These are phyloP conservation scores for Termitomyces sp. DNA, from an alignment of 768 basidiomycete species.

Conservation along the genomic window DNA sequence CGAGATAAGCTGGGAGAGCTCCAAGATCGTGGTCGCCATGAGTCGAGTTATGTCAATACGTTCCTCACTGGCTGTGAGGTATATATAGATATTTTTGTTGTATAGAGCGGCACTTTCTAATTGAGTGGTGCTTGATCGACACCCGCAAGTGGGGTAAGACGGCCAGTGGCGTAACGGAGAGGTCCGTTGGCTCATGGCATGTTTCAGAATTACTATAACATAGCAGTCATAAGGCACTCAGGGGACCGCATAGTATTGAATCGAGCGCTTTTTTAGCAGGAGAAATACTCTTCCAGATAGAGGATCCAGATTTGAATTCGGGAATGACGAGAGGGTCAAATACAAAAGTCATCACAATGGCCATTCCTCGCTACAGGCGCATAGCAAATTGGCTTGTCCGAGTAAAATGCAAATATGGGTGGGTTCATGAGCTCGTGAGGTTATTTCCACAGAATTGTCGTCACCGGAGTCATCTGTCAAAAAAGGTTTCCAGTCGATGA, in stretches of 20 bases:
- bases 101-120: not conserved
- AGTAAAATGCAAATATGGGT: not conserved
- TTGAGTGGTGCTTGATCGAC: not conserved
- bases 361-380: not conserved
- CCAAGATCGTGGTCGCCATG: constrained; percentile 7
- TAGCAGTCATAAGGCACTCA: not conserved
- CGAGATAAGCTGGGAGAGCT: constrained; percentile 16
- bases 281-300: not conserved
- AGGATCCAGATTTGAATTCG: not conserved
- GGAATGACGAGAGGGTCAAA: not conserved
- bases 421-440: not conserved
- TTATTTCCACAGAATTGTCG: not conserved
- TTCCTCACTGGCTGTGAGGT: too few species aligned
- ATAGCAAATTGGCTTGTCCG: not conserved
- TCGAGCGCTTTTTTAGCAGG: not conserved
- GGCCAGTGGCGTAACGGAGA: not conserved
- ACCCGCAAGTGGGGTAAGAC: not conserved
- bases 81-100: not conserved
- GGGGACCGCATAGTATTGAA: not conserved
- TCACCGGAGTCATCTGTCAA: not conserved
- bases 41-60: not conserved
- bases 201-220: not conserved
- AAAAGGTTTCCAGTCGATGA: not conserved
- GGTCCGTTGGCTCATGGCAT: not conserved
- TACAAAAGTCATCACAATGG: too few species aligned